A percentile compares a stretch with the other conserved stretches of the same genome.
phyloP scores from a whole-genome alignment of 192 early-diverging fungal genomes.

The Coemansia sp. region DNA sequence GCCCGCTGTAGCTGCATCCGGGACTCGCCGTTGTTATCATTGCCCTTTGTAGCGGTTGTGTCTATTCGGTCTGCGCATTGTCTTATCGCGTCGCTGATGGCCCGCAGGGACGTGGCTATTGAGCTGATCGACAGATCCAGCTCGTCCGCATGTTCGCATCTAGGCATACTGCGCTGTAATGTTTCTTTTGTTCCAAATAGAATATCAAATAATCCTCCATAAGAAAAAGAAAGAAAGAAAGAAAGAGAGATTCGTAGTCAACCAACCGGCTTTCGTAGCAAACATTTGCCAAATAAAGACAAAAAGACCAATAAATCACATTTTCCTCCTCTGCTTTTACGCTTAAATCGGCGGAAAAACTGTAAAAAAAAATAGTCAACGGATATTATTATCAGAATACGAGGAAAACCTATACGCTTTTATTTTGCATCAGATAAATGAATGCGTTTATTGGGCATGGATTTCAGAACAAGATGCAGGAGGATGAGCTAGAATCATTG shows the following conservation, averaged over 20 bases:
- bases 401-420: too few relatives aligned
- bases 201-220: background rate
- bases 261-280: too few relatives aligned
- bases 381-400: too few relatives aligned
- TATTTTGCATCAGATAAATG: too few relatives aligned
- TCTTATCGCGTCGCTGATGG: constrained; percentile 20
- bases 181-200: background rate
- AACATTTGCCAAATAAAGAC: too few relatives aligned
- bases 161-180: constrained; percentile 3
- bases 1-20: constrained; percentile 11
- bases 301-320: too few relatives aligned
- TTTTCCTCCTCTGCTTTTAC: too few relatives aligned
- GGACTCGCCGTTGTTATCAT: background rate
- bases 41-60: constrained; percentile 9
- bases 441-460: too few relatives aligned
- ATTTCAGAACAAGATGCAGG: too few relatives aligned
- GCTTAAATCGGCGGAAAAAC: too few relatives aligned
- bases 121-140: background rate
- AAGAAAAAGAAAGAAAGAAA: background rate
- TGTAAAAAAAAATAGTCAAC: too few relatives aligned
- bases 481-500: too few relatives aligned
- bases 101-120: constrained; percentile 23
- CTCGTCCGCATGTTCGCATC: constrained; percentile 4
- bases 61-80: constrained; percentile 21
- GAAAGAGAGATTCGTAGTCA: background rate